Evolutionary conservation across 1,139 yeast genomes (phyloP).

Genomic region (Kodamaea alishanica): DNA sequence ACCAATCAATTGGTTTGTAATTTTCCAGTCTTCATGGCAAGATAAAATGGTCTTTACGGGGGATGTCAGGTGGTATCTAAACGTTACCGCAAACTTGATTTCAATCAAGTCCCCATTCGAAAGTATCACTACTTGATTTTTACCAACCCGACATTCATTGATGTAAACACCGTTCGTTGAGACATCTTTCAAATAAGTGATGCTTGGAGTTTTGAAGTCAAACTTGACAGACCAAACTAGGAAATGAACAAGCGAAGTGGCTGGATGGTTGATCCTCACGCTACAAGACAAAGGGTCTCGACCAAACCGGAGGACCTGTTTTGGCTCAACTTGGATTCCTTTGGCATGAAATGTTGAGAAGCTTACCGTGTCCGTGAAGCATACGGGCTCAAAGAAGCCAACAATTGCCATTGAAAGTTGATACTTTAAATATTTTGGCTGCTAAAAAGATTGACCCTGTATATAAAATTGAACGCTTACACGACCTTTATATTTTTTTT

Average conservation of each 20-base stretch:
- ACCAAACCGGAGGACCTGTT: constrained; percentile 4
- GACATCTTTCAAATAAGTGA: constrained; percentile 51
- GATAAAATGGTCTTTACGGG: too few species aligned
- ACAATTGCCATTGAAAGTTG: too few species aligned
- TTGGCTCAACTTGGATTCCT: neutral
- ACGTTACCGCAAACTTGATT: neutral
- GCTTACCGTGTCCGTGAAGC: too few species aligned
- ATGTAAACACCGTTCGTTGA: constrained; percentile 54
- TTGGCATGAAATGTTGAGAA: too few species aligned
- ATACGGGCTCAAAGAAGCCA: too few species aligned
- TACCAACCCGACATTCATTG: constrained; percentile 34
- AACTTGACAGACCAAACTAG: constrained; percentile 48
- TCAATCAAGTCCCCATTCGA: constrained; percentile 36
- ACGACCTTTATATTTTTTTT: neutral
- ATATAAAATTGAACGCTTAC: too few species aligned
- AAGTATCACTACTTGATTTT: constrained; percentile 34
- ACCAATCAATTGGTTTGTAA: neutral
- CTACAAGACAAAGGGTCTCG: constrained; percentile 1
- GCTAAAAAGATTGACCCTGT: too few species aligned
- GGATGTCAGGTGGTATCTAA: too few species aligned
- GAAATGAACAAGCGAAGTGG: constrained; percentile 44
- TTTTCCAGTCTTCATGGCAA: neutral
- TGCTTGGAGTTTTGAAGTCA: constrained; percentile 44
- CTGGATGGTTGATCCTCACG: constrained; percentile 12
- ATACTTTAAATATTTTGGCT: too few species aligned